Percentiles rank a stretch among this genome's conserved stretches.
Evolutionary conservation across 1,139 yeast genomes (phyloP).

Genomic region (Candida anutae): DNA sequence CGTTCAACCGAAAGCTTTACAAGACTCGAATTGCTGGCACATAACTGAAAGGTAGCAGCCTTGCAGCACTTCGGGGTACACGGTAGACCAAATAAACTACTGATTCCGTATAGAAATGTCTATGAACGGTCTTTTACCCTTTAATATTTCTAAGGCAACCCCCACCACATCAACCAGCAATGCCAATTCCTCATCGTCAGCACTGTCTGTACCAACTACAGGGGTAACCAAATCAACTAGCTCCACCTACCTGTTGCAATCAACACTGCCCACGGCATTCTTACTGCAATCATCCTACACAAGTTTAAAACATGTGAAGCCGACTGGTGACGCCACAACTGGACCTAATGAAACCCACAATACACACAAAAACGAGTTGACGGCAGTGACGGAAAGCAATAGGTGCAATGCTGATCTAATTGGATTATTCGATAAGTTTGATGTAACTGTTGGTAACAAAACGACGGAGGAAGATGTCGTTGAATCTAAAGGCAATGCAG

Average conservation of each 20-base stretch:
- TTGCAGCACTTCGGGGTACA: conserved; percentile 1
- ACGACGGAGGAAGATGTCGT: too few relatives aligned
- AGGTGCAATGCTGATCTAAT: conserved; percentile 22
- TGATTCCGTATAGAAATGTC: conserved; percentile 13
- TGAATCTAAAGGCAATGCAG: too few relatives aligned
- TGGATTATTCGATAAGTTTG: conserved; percentile 35
- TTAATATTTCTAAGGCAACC: conserved; percentile 31
- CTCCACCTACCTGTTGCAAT: conserved; percentile 1
- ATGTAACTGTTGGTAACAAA: conserved; percentile 13
- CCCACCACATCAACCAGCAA: conserved; percentile 40
- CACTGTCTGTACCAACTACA: conserved; percentile 7
- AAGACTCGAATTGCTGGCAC: too few relatives aligned
- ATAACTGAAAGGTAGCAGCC: too few relatives aligned
- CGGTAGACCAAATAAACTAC: conserved; percentile 1
- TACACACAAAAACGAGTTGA: conserved; percentile 12
- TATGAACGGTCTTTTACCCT: conserved; percentile 27
- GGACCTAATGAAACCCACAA: background rate
- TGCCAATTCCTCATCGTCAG: conserved; percentile 22
- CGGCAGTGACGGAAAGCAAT: conserved; percentile 1
- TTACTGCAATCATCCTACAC: conserved; percentile 13
- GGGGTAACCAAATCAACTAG: conserved; percentile 1
- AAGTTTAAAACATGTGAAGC: too few relatives aligned
- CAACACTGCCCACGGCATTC: conserved; percentile 11
- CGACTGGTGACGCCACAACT: conserved; percentile 5
- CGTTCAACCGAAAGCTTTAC: too few relatives aligned